Conservation (phyloP, 2,329 filamentous ascomycete species). For the Fusarium fujikuroi region DNA sequence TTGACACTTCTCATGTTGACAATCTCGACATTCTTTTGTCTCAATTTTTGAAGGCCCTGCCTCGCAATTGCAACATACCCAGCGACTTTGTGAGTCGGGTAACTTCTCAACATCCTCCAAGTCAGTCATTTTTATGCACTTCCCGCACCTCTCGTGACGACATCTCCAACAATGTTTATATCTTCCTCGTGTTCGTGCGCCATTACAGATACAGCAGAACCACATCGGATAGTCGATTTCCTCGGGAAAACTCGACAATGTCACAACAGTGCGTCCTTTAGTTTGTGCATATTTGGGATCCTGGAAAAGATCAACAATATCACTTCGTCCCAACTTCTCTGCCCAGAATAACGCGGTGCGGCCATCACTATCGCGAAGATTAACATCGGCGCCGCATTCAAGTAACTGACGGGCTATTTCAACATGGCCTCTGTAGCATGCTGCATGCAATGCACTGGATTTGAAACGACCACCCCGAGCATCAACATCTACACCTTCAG, state of each 20-base stretch:
- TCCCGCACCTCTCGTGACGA: neutral
- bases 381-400: neutral
- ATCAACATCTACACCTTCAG: neutral
- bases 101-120: neutral
- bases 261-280: neutral
- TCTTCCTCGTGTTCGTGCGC: neutral
- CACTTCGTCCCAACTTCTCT: rapidly evolving
- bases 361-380: neutral
- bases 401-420: neutral
- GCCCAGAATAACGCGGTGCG: neutral
- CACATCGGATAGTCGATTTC: neutral
- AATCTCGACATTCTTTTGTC: neutral
- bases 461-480: neutral
- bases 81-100: neutral
- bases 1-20: neutral
- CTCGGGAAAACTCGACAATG: neutral
- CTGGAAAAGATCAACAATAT: neutral
- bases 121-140: neutral
- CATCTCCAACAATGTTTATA: neutral
- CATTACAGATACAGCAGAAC: neutral
- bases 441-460: neutral
- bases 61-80: neutral
- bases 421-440: neutral
- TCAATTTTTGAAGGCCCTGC: neutral
- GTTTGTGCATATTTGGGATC: neutral